These are phyloP conservation scores for Paramecium primaurelia DNA, from an alignment of 73 alveolate species.

Conservation along the genomic window DNA sequence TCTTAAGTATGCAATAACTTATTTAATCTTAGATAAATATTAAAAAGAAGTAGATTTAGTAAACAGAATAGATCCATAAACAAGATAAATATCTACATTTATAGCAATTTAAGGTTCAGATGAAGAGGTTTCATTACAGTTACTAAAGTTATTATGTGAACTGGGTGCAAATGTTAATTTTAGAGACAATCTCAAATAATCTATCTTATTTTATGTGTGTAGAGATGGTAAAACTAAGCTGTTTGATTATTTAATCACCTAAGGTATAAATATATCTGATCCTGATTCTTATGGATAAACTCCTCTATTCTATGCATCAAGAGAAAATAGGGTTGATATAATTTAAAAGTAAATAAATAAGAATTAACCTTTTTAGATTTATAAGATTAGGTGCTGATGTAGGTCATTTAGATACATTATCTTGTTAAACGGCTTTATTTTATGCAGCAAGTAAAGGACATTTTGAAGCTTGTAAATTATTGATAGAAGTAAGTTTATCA, in stretches of 20 bases:
- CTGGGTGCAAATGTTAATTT: slow-evolving; percentile 46
- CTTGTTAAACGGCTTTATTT: slow-evolving; percentile 88
- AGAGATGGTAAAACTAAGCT: slow-evolving; percentile 52
- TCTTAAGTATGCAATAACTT: neutral
- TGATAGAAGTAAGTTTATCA: slow-evolving; percentile 59
- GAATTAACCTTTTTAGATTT: slow-evolving; percentile 8
- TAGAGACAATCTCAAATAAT: slow-evolving; percentile 42
- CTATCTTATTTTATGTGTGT: slow-evolving; percentile 40
- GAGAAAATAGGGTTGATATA: slow-evolving; percentile 78
- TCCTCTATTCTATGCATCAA: slow-evolving; percentile 80
- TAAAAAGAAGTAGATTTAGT: slow-evolving; percentile 32
- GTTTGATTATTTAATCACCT: neutral
- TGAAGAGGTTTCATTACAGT: slow-evolving; percentile 11
- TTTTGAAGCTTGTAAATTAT: slow-evolving; percentile 68
- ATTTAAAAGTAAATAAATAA: slow-evolving; percentile 41
- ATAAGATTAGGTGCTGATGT: slow-evolving; percentile 76
- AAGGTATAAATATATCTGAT: slow-evolving; percentile 13
- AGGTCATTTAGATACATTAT: slow-evolving; percentile 73
- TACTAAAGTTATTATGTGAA: slow-evolving; percentile 32
- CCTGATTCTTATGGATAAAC: slow-evolving; percentile 65
- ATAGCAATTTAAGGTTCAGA: slow-evolving; percentile 20
- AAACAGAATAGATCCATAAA: slow-evolving; percentile 48
- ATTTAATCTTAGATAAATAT: neutral
- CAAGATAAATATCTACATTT: slow-evolving; percentile 51
- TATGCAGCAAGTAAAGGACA: slow-evolving; percentile 92